Base-by-base conservation (phyloP, 352 stramenopile genomes). In the Chloridella minuta region DNA sequence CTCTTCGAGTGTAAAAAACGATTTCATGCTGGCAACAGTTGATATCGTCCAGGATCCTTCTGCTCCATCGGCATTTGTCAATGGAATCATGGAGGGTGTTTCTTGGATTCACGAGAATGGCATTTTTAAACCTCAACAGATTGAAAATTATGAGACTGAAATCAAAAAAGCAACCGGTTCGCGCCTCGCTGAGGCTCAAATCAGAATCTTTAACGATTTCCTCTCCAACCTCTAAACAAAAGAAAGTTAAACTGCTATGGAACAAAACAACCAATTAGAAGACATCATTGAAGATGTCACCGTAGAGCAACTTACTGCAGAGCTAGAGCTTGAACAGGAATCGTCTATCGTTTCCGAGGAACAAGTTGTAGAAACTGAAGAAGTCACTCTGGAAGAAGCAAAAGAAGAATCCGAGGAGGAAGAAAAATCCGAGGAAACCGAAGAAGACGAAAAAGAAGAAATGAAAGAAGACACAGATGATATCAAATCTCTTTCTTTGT, bases 371-470 rank as follows among this genome's bases (percentile, higher is more conserved):
- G 23, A 25, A 83, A 25, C 51, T 83, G 51, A 83, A 83, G 51
- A 83, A 83, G 51, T 25, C 23, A 83, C 23, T 83, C n/a, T 25
- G 23, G 23, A 83, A 83, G 51, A 25, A 83, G 23, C n/a, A 83
- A 83, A 83, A 83, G 51, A 83, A 83, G n/a, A 25, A 83, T 83
- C 51, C 23, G 51, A 83, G 23, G 23, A 83, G 23, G 51, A 24
- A 22, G 23, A 25, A 24, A 24, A 83, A 83, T 22, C 23, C n/a
- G 51, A 83, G n/a, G 51, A 83, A 25, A 83, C 51, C 23, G 51
- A 83, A 83, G 51, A 83, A 25, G 51, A 83, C 51, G 51, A 83
- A 83, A 24, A 83, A 83, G 51, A 83, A 25, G 51, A 83, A 25
- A 24, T 25, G 51, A 24, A 83, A 83, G 51, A 83, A 83, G 23